These are phyloP conservation scores for Aspergillus nomiae DNA, from an alignment of 2,329 filamentous ascomycete genomes.

Conservation along the genomic window DNA sequence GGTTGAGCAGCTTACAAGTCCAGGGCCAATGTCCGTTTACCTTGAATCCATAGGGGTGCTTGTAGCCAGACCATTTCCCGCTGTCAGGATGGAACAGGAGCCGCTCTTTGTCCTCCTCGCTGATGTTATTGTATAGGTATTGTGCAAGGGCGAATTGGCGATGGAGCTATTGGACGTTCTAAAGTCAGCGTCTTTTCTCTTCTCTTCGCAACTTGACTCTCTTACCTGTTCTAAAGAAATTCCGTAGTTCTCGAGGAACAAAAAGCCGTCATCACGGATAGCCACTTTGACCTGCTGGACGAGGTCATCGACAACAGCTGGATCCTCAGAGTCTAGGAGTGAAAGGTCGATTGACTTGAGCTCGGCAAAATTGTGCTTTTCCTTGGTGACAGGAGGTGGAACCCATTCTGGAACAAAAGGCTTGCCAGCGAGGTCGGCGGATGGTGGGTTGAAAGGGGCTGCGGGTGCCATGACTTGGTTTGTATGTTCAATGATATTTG, in stretches of 20 bases:
- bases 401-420: conserved; percentile 47
- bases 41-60: conserved; percentile 52
- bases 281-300: conserved; percentile 47
- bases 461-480: conserved; percentile 25
- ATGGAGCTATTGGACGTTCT: conserved; percentile 37
- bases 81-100: conserved; percentile 52
- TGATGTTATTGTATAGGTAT: conserved; percentile 54
- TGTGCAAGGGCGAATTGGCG: conserved; percentile 55
- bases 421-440: conserved; percentile 42
- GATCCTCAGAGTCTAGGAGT: conserved; percentile 47
- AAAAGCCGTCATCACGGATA: conserved; percentile 48
- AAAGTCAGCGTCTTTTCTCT: neutral
- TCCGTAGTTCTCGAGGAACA: conserved; percentile 55
- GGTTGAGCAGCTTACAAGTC: fast-evolving
- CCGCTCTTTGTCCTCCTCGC: conserved; percentile 51
- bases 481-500: neutral
- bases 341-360: conserved; percentile 49
- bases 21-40: conserved; percentile 15
- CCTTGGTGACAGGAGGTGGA: conserved; percentile 49
- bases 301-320: conserved; percentile 46
- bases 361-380: conserved; percentile 48
- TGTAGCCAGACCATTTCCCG: conserved; percentile 55
- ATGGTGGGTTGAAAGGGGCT: conserved; percentile 45
- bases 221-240: conserved; percentile 48
- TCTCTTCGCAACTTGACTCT: neutral